phyloP scores from a whole-genome alignment of 202 grass and related monocot genomes.

The Tripidium arundinaceum region DNA sequence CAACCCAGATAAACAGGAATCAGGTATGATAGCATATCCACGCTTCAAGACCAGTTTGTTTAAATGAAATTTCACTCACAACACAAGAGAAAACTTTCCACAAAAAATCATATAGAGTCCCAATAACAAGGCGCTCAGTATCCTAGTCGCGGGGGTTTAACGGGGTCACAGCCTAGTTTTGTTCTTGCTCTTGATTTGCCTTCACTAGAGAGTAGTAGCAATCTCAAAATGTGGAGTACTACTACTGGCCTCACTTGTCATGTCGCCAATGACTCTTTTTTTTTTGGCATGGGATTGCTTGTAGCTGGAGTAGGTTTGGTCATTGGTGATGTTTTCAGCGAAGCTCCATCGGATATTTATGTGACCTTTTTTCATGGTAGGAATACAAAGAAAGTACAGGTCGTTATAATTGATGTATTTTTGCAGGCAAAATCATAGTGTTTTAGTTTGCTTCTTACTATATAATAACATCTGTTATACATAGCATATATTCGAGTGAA shows the following conservation, averaged over 20 bases:
- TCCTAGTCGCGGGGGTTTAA: constrained; percentile 24
- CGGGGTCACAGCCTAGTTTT: constrained; percentile 20
- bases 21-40: background rate
- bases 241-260: background rate
- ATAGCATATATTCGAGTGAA: too few species aligned
- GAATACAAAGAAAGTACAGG: constrained; percentile 15
- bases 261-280: background rate
- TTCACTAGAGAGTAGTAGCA: constrained; percentile 12
- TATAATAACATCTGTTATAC: too few species aligned
- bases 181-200: constrained; percentile 11
- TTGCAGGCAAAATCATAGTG: background rate
- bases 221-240: constrained; percentile 23
- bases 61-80: constrained; percentile 22
- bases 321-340: constrained; percentile 25
- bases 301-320: constrained; percentile 13
- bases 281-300: too few species aligned
- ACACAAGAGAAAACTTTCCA: background rate
- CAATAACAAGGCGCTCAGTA: constrained; percentile 48
- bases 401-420: background rate
- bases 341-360: constrained; percentile 23
- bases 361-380: too few species aligned
- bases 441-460: background rate
- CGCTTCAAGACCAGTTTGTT: background rate
- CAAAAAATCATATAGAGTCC: background rate
- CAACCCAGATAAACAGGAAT: background rate